Evolutionary conservation across 495 filamentous ascomycete species (phyloP).

Genomic region (Aspergillus kassunensis): DNA sequence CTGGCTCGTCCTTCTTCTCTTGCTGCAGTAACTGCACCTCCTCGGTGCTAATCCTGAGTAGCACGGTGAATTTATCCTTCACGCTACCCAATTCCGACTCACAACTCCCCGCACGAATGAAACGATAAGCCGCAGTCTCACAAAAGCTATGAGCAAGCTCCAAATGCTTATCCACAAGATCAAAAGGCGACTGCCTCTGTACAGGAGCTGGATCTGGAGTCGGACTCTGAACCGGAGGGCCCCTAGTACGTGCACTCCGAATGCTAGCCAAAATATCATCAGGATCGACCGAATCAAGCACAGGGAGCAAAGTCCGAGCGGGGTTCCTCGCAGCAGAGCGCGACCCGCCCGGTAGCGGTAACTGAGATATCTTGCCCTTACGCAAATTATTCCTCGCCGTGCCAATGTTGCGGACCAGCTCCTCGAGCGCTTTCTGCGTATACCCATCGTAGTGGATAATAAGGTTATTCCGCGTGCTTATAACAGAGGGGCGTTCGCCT

Average conservation of each 20-base stretch:
- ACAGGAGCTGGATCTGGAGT: constrained; percentile 3
- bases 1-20: constrained; percentile 29
- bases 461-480: constrained; percentile 72
- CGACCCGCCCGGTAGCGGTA: constrained; percentile 16
- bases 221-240: constrained; percentile 8
- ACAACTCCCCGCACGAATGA: constrained; percentile 80
- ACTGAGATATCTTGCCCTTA: constrained; percentile 58
- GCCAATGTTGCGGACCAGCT: constrained; percentile 73
- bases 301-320: not conserved
- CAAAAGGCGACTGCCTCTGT: constrained; percentile 44
- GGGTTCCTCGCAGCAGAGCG: constrained; percentile 11
- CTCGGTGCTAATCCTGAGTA: constrained; percentile 35
- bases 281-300: not conserved
- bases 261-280: constrained; percentile 21
- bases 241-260: constrained; percentile 30
- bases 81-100: constrained; percentile 66
- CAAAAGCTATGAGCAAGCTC: constrained; percentile 76
- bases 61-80: constrained; percentile 47
- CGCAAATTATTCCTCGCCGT: constrained; percentile 77
- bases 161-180: constrained; percentile 68
- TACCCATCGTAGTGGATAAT: constrained; percentile 88
- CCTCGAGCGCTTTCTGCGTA: constrained; percentile 75
- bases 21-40: constrained; percentile 38
- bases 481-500: constrained; percentile 40
- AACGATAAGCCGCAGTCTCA: constrained; percentile 82